These are phyloP conservation scores for Penicillium rolfsii DNA, from an alignment of 2,329 filamentous ascomycete species.

Conservation along the genomic window DNA sequence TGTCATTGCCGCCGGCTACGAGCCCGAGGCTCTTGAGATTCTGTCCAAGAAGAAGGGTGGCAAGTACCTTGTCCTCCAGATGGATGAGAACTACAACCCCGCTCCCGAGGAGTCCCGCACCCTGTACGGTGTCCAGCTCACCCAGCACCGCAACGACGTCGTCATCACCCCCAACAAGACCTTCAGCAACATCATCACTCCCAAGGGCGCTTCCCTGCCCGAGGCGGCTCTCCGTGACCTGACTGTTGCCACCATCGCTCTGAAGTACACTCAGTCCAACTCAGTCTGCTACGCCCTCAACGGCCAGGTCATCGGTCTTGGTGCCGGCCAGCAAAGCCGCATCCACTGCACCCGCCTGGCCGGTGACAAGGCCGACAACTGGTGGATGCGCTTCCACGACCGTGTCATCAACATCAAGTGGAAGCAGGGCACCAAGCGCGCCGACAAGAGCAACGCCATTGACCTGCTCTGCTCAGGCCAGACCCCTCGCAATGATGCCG, in stretches of 20 bases:
- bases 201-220: constrained; percentile 76
- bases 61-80: constrained; percentile 93
- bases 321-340: constrained; percentile 93
- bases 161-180: constrained; percentile 78
- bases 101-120: constrained; percentile 74
- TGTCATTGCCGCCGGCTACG: constrained; percentile 87
- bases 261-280: constrained; percentile 99
- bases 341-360: constrained; percentile 98
- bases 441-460: constrained; percentile 98
- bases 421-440: constrained; percentile 95
- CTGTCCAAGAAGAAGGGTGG: constrained; percentile 98
- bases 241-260: constrained; percentile 91
- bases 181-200: constrained; percentile 83
- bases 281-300: constrained; percentile 96
- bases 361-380: constrained; percentile 98
- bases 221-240: constrained; percentile 85
- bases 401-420: constrained; percentile 86
- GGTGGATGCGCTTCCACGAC: constrained; percentile 98
- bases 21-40: constrained; percentile 82
- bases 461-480: constrained; percentile 91
- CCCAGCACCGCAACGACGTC: constrained; percentile 91
- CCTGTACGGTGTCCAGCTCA: constrained; percentile 85
- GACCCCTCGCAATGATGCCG: constrained; percentile 78
- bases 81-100: constrained; percentile 87
- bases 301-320: constrained; percentile 90